A percentile compares a stretch with the other conserved stretches of the same genome.
phyloP scores from a whole-genome alignment of 148 eudicot genomes.

The Talinum fruticosum region DNA sequence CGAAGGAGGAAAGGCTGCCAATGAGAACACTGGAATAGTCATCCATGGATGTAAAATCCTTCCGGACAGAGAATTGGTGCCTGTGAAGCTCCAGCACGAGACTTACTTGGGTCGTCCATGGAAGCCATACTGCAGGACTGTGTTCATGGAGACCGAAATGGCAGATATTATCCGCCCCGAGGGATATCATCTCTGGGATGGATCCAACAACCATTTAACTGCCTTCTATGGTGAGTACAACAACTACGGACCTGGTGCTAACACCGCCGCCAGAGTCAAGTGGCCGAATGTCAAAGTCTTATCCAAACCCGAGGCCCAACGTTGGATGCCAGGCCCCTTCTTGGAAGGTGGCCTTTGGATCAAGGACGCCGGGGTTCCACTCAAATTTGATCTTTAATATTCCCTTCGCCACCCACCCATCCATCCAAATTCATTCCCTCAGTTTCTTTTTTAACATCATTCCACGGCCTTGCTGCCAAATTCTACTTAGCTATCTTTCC shows the following conservation, averaged over 20 bases:
- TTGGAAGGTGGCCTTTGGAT: conserved; percentile 33
- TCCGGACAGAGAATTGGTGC: conserved; percentile 25
- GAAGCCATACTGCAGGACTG: conserved; percentile 36
- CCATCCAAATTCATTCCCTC: neutral
- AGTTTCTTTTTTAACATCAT: neutral
- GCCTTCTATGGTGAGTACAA: conserved; percentile 38
- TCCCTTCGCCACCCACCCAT: neutral
- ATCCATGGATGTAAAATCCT: conserved; percentile 45
- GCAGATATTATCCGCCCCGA: conserved; percentile 44
- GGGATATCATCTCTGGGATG: conserved; percentile 44
- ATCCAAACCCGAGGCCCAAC: conserved; percentile 19
- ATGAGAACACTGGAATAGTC: conserved; percentile 33
- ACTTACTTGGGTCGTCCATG: conserved; percentile 57
- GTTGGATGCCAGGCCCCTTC: conserved; percentile 23
- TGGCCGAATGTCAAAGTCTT: conserved; percentile 34
- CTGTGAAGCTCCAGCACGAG: conserved; percentile 25
- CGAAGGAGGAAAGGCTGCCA: conserved; percentile 33
- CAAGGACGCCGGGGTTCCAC: conserved; percentile 12
- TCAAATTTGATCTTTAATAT: conserved; percentile 18
- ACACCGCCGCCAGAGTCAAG: conserved; percentile 17
- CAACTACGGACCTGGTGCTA: conserved; percentile 41
- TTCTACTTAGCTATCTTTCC: neutral
- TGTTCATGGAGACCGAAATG: conserved; percentile 40
- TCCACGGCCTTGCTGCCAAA: neutral
- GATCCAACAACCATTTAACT: conserved; percentile 18